These are phyloP conservation scores for Barnettozyma californica DNA, from an alignment of 805 yeast genomes.

Conservation along the genomic window DNA sequence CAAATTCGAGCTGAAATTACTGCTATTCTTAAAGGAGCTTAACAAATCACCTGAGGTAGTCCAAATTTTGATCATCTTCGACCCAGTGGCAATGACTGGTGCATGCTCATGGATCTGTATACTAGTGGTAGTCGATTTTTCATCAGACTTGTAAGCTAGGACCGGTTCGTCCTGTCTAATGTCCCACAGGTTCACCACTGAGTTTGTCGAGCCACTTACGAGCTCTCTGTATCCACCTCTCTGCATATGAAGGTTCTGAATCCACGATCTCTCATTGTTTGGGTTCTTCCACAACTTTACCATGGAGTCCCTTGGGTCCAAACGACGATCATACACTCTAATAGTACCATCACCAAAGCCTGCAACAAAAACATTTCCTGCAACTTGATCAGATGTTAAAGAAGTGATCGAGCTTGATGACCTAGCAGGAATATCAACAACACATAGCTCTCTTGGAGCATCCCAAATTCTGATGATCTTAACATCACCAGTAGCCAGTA, in stretches of 20 bases:
- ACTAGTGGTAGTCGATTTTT: constrained; percentile 43
- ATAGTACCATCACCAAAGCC: constrained; percentile 91
- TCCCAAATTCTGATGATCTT: constrained; percentile 92
- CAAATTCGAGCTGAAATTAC: constrained; percentile 18
- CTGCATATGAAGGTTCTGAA: constrained; percentile 86
- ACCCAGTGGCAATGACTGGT: constrained; percentile 86
- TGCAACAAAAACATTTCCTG: constrained; percentile 84
- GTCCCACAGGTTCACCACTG: constrained; percentile 87
- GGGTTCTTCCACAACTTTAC: constrained; percentile 72
- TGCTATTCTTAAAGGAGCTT: constrained; percentile 48
- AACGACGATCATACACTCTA: constrained; percentile 84
- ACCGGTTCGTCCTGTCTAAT: constrained; percentile 72
- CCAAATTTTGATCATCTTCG: constrained; percentile 74
- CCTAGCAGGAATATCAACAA: constrained; percentile 85
- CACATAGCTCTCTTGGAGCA: constrained; percentile 86
- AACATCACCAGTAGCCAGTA: constrained; percentile 91
- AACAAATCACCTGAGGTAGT: constrained; percentile 77
- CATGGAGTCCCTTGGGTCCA: constrained; percentile 81
- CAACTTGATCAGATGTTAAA: constrained; percentile 90
- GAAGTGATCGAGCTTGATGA: constrained; percentile 86
- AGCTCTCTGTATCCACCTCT: constrained; percentile 93
- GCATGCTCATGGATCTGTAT: constrained; percentile 94
- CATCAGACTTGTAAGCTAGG: constrained; percentile 52
- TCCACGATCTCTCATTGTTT: constrained; percentile 42
- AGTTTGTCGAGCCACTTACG: constrained; percentile 77